Evolutionary conservation across 495 filamentous ascomycete genomes (phyloP), one percentile per base, ranked within the genome.

Genomic region (Barbatosphaeria neglecta): DNA sequence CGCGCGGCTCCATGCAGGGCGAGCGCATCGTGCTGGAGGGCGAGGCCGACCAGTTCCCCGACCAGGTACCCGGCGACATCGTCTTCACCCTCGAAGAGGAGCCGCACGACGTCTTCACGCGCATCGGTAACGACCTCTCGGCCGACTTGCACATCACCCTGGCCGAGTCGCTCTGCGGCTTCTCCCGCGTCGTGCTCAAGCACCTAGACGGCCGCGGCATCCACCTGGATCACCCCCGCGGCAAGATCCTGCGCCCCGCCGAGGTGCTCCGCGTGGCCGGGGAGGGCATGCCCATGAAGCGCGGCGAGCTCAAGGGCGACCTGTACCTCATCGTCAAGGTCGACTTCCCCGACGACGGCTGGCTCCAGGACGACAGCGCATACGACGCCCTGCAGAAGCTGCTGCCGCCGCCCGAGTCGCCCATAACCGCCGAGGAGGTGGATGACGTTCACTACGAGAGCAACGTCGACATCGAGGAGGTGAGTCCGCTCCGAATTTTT

Each of bases 121-220:
- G 92, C 37, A 81, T 83, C 35, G 92, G 90, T 2, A 69, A 85
- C 37, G 89, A 98, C 61, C 74, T 98, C 28, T 82, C 76, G 0
- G 86, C 92, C 11, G 75, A 82, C 35, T 67, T 98, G 11, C 75
- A 83, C 10, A 69, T 98, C 54, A 86, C 84, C 18, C 69, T 98
- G 23, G 80, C 80, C 23, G 92, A 98, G 60, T 82, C 90, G 11
- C 65, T 98, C 44, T 82, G 77, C 27, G 92, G 93, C 7, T 95
- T 98, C 68, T 84, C 84, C 16, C 83, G 89, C 33, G 86, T 94
- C 11, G 87, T 95, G 10, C 43, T 97, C 49, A 90, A 87, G 54
- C 92, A 98, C 61, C 80, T 98, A 4, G 92, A 98, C 56, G 92
- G 90, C 13, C 77, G 92, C 45, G 92, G 93, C 19, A 93, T 98